Percentiles rank a stretch among this genome's conserved stretches.
These are phyloP conservation scores for Pythium chondricola DNA, from an alignment of 352 stramenopile genomes.

Conservation along the genomic window DNA sequence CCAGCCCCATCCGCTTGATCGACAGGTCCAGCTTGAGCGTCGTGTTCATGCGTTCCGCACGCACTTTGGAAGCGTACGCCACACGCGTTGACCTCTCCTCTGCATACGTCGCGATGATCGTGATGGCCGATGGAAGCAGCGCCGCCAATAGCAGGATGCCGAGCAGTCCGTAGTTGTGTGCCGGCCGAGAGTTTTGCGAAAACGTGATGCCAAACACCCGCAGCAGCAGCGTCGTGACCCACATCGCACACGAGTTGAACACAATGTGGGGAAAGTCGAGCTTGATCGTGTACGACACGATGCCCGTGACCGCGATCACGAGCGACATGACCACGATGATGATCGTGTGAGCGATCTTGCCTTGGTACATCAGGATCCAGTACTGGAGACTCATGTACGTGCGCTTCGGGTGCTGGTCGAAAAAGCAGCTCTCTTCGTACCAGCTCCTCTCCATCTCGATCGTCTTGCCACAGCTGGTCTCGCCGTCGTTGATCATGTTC, in stretches of 20 bases:
- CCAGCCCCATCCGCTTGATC: constrained; percentile 59
- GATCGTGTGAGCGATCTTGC: constrained; percentile 51
- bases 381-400: constrained; percentile 43
- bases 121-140: constrained; percentile 54
- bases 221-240: constrained; percentile 46
- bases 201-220: constrained; percentile 40
- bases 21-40: constrained; percentile 73
- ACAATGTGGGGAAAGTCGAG: constrained; percentile 75
- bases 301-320: constrained; percentile 46
- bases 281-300: constrained; percentile 69
- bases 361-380: constrained; percentile 64
- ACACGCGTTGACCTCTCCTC: constrained; percentile 63
- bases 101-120: constrained; percentile 67
- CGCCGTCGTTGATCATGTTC: constrained; percentile 27
- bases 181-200: constrained; percentile 37
- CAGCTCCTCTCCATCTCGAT: constrained; percentile 32
- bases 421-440: constrained; percentile 40
- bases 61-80: constrained; percentile 67
- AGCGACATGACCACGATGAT: constrained; percentile 61
- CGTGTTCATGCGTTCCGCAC: constrained; percentile 75
- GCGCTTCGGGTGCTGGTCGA: constrained; percentile 15
- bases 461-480: constrained; percentile 38
- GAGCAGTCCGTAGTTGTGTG: constrained; percentile 41
- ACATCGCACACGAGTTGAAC: constrained; percentile 42
- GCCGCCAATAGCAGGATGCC: constrained; percentile 56